Percentiles rank a stretch among this genome's conserved stretches.
Evolutionary conservation across 192 early-diverging fungal species (phyloP).

Genomic region (Lobosporangium transversale): DNA sequence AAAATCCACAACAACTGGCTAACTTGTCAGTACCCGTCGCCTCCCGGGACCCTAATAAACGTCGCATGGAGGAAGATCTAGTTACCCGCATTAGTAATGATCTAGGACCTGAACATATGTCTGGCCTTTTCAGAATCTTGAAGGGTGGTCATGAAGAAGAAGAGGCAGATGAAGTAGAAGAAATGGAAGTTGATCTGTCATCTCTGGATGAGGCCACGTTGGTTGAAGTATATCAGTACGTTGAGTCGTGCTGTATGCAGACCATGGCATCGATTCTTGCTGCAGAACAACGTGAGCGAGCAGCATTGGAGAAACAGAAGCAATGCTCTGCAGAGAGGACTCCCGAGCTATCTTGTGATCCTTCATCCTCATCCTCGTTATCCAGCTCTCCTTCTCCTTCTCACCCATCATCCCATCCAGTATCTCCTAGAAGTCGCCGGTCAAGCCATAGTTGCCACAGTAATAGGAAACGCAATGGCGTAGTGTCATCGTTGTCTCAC

Average conservation of each 20-base stretch:
- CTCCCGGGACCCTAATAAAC: slow-evolving; percentile 42
- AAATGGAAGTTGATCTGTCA: slow-evolving; percentile 48
- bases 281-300: slow-evolving; percentile 47
- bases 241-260: slow-evolving; percentile 50
- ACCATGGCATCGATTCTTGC: slow-evolving; percentile 39
- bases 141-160: slow-evolving; percentile 22
- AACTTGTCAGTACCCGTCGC: not conserved
- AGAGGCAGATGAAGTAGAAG: slow-evolving; percentile 29
- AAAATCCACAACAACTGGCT: not conserved
- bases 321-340: slow-evolving; percentile 18
- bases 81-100: slow-evolving; percentile 45
- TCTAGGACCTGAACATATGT: slow-evolving; percentile 44
- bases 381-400: slow-evolving; percentile 39
- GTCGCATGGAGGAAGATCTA: slow-evolving; percentile 44
- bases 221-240: slow-evolving; percentile 49
- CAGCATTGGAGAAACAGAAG: not conserved
- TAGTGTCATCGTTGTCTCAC: no score
- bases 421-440: slow-evolving; percentile 7
- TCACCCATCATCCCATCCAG: not conserved
- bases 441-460: not conserved
- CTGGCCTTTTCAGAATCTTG: slow-evolving; percentile 39
- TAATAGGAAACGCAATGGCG: not conserved
- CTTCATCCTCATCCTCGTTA: slow-evolving; percentile 27
- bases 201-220: slow-evolving; percentile 39
- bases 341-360: slow-evolving; percentile 20